phyloP scores from a whole-genome alignment of 2,329 filamentous ascomycete genomes.

The Fusarium concolor region DNA sequence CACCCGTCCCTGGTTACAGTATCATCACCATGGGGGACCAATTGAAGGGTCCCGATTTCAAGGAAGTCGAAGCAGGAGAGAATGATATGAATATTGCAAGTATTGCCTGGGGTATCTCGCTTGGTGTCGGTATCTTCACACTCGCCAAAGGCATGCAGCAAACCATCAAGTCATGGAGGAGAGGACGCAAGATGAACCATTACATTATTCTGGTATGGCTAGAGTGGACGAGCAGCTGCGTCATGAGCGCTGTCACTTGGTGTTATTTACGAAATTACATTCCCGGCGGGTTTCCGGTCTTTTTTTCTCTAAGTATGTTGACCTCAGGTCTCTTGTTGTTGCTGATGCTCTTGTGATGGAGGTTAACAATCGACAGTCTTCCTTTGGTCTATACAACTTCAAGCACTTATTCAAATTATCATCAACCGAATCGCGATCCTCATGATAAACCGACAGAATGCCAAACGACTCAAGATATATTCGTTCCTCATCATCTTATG shows the following conservation, averaged over 20 bases:
- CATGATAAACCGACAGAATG: conserved; percentile 54
- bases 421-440: conserved; percentile 66
- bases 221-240: conserved; percentile 41
- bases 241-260: conserved; percentile 46
- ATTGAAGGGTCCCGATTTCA: conserved; percentile 30
- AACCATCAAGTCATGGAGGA: conserved; percentile 41
- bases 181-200: conserved; percentile 36
- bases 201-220: conserved; percentile 45
- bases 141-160: conserved; percentile 40
- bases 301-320: conserved; percentile 38
- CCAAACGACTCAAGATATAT: conserved; percentile 56
- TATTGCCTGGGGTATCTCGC: conserved; percentile 46
- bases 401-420: conserved; percentile 66
- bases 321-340: background rate
- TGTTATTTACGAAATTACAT: conserved; percentile 43
- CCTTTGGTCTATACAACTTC: conserved; percentile 59
- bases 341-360: too few species aligned
- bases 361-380: conserved; percentile 29
- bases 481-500: conserved; percentile 57
- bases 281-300: conserved; percentile 41
- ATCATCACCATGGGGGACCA: conserved; percentile 33
- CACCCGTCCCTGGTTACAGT: background rate
- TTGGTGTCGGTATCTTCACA: conserved; percentile 45
- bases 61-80: conserved; percentile 18
- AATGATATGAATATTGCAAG: conserved; percentile 47